Evolutionary conservation across 768 basidiomycete genomes (phyloP).

Genomic region (Candolleomyces efflorescens): DNA sequence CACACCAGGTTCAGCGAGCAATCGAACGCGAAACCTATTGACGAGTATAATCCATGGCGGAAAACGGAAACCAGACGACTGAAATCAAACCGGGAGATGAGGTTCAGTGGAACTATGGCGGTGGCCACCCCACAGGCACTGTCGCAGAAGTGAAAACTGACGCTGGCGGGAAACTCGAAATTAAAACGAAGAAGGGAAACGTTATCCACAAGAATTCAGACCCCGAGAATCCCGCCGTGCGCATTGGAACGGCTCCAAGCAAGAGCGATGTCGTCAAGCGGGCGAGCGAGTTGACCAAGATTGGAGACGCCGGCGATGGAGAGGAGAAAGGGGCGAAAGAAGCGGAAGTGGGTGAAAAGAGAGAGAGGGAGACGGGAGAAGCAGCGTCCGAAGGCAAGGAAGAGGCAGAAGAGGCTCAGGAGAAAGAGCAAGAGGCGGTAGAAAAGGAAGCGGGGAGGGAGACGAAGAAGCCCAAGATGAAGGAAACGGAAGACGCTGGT

Average conservation of each 20-base stretch:
- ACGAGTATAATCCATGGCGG: neutral
- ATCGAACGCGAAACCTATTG: no score
- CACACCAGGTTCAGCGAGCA: no score
- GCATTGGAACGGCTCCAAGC: conserved; percentile 15
- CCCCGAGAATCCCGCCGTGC: conserved; percentile 23
- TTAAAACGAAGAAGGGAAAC: conserved; percentile 21
- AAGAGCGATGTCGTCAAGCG: conserved; percentile 27
- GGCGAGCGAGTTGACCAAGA: conserved; percentile 22
- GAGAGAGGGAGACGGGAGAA: conserved; percentile 13
- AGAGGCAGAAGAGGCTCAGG: neutral
- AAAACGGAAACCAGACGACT: neutral
- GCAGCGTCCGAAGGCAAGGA: neutral
- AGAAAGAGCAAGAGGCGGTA: conserved; percentile 8
- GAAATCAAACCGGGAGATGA: conserved; percentile 24
- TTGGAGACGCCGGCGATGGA: conserved; percentile 7
- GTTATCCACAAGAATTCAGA: conserved; percentile 24
- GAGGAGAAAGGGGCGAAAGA: conserved; percentile 9
- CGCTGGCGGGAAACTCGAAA: conserved; percentile 19
- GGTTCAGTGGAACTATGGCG: conserved; percentile 26
- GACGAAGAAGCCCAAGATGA: conserved; percentile 20
- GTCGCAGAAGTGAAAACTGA: conserved; percentile 21
- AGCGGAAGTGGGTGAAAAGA: conserved; percentile 18
- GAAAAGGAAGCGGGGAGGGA: conserved; percentile 18
- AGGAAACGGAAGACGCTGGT: conserved; percentile 5
- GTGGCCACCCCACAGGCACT: conserved; percentile 17